These are phyloP conservation scores for Marasmius oreades DNA, from an alignment of 1,284 basidiomycete genomes.

Conservation along the genomic window DNA sequence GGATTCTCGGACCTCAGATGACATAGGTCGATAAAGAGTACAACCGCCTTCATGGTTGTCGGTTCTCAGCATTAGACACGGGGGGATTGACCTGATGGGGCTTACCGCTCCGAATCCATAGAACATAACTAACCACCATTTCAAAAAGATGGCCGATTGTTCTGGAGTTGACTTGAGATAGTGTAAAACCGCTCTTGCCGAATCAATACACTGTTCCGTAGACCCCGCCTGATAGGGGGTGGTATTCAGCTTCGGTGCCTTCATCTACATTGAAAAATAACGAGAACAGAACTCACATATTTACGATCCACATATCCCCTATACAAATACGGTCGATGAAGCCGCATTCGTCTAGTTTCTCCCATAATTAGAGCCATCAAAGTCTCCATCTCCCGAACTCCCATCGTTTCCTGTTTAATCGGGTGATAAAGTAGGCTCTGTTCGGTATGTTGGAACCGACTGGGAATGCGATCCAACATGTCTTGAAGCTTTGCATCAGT, in stretches of 20 bases:
- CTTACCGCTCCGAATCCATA: slow-evolving; percentile 24
- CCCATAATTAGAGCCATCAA: slow-evolving; percentile 22
- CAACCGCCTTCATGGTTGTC: slow-evolving; percentile 17
- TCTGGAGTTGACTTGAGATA: slow-evolving; percentile 20
- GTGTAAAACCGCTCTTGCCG: slow-evolving; percentile 19
- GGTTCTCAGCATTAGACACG: background rate
- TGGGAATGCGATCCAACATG: slow-evolving; percentile 16
- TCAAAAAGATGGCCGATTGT: slow-evolving; percentile 19
- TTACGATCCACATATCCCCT: slow-evolving; percentile 21
- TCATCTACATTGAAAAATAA: background rate
- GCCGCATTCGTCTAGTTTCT: slow-evolving; percentile 21
- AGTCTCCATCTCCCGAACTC: slow-evolving; percentile 19
- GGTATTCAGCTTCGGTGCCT: background rate
- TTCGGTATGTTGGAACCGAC: slow-evolving; percentile 12
- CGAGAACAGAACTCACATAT: slow-evolving; percentile 17
- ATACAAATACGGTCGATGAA: slow-evolving; percentile 23
- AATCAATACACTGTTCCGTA: slow-evolving; percentile 21
- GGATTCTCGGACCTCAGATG: slow-evolving; percentile 19
- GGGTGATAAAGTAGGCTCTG: background rate
- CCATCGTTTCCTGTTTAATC: background rate
- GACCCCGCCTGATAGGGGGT: slow-evolving; percentile 17
- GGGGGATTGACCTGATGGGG: background rate
- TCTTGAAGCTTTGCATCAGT: slow-evolving; percentile 18
- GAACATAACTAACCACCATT: slow-evolving; percentile 24
- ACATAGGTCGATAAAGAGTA: slow-evolving; percentile 23